Evolutionary conservation across 257 asterid genomes (phyloP), one percentile per base, ranked within the genome.

Genomic region (Solanum virginianum): DNA sequence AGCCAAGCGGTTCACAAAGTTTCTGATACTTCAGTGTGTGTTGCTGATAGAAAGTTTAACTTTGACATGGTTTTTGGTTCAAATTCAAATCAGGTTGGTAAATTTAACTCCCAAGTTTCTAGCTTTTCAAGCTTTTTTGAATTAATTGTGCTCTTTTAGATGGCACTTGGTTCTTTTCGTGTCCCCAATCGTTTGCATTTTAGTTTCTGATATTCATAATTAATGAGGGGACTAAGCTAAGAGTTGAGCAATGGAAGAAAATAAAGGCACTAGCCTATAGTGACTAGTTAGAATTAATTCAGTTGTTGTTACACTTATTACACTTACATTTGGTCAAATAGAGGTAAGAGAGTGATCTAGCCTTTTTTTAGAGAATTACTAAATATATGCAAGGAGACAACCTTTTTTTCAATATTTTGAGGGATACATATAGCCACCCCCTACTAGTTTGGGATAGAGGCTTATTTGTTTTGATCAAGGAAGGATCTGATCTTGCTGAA

Each of bases 31-130:
- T 90, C 98, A 1, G 88, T 97, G 49, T 85, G 88, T 70, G 89
- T 92, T 85, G 91, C 90, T 59, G 97, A 89, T 51, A 91, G 91
- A 80, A 92, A 88, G 39, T 97, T 92, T 81, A 81, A 88, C 54
- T 95, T 92, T 77, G 96, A 97, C 91, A 90, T 95, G 11, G 96
- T 94, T 86, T 92, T 94, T 29, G 93, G 91, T 87, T 81, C 96
- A 10, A 90, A 89, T 70, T 92, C 99, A 18, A 89, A 94, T 15
- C 99, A 97, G 99, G 99, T 97, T 83, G 53, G 89, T 72, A 71
- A 63, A 17, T 69, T 66, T 68, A 43, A 16, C 36, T 53, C 20
- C 49, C 36, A 26, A 66, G 80, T 83, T 83, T 39, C 53, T 32
- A 70, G 13, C 43, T 60, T 18, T 47, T 41, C 32, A 20, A 51